Evolutionary conservation across 2,329 filamentous ascomycete genomes (phyloP).

Genomic region (Ophiostoma populinum): DNA sequence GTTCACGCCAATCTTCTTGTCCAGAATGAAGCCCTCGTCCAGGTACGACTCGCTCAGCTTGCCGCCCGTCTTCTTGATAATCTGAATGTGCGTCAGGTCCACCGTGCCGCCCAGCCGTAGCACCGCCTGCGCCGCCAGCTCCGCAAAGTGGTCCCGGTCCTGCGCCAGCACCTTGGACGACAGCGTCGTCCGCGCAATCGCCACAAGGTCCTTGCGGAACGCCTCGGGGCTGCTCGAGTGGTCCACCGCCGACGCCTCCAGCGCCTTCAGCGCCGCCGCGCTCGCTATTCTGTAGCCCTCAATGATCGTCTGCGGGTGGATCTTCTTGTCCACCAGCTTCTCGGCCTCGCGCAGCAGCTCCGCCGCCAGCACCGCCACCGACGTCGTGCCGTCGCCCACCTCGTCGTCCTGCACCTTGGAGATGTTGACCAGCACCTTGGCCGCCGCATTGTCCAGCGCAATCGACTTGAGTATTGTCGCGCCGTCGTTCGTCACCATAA

Average conservation of each 20-base stretch:
- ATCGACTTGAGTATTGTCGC: constrained; percentile 97
- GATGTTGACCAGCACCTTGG: constrained; percentile 97
- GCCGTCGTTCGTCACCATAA: constrained; percentile 97
- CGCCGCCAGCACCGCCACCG: constrained; percentile 87
- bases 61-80: constrained; percentile 97
- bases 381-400: constrained; percentile 94
- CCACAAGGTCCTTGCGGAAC: constrained; percentile 76
- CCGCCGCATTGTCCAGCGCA: constrained; percentile 92
- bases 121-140: constrained; percentile 80
- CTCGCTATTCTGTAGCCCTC: constrained; percentile 98
- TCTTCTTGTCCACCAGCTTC: constrained; percentile 94
- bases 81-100: constrained; percentile 93
- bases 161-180: constrained; percentile 95
- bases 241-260: constrained; percentile 74
- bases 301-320: constrained; percentile 98
- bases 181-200: constrained; percentile 86
- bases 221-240: constrained; percentile 68
- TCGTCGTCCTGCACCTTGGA: constrained; percentile 99
- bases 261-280: constrained; percentile 64
- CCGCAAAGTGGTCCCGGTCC: constrained; percentile 80
- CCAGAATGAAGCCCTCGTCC: constrained; percentile 93
- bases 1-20: constrained; percentile 98
- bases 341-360: constrained; percentile 93
- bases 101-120: constrained; percentile 77
- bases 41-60: constrained; percentile 96